These are phyloP conservation scores for Colletotrichum liriopes DNA, from an alignment of 2,329 filamentous ascomycete species.

Conservation along the genomic window DNA sequence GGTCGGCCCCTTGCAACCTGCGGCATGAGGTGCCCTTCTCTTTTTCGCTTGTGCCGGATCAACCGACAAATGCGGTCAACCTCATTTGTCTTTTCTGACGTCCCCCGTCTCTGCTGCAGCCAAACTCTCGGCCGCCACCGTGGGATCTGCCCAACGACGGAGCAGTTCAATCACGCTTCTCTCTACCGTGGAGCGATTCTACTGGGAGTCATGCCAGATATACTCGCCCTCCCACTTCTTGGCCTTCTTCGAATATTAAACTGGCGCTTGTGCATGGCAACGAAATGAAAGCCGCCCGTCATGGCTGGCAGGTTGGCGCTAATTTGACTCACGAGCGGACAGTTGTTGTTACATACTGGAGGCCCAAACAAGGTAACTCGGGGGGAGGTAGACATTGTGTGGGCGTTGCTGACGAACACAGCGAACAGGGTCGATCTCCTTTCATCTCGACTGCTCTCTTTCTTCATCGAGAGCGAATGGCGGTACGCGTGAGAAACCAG, in stretches of 20 bases:
- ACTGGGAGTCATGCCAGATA: neutral
- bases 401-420: neutral
- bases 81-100: slow-evolving; percentile 37
- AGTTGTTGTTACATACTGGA: slow-evolving; percentile 4
- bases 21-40: slow-evolving; percentile 25
- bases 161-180: neutral
- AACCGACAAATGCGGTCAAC: slow-evolving; percentile 42
- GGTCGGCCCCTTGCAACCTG: slow-evolving; percentile 32
- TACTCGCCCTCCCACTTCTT: neutral
- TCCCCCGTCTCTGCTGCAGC: slow-evolving; percentile 15
- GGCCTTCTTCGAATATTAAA: too few relatives aligned
- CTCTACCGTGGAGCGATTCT: too few relatives aligned
- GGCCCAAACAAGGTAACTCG: neutral
- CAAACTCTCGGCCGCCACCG: neutral
- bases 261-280: neutral
- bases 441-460: neutral
- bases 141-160: neutral
- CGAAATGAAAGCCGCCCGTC: neutral
- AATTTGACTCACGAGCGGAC: neutral
- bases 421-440: neutral
- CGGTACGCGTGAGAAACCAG: neutral
- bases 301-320: neutral
- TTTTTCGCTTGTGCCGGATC: slow-evolving; percentile 37
- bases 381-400: neutral
- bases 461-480: neutral